Conservation (phyloP, 208 protist species). For the Giardia duodenalis region DNA sequence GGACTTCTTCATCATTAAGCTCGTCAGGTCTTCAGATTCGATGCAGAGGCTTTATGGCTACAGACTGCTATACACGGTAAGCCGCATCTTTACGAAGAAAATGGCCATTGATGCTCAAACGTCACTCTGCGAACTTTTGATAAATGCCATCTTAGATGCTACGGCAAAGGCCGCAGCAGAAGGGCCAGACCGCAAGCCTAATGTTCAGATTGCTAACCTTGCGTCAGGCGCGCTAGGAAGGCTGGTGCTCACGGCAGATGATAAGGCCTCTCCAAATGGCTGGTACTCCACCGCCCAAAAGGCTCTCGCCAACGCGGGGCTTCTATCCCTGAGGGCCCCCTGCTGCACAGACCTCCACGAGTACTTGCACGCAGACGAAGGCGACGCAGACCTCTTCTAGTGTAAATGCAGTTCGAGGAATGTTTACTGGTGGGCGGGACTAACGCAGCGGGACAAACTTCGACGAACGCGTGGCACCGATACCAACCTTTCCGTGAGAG, state of each 20-base stretch:
- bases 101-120: not conserved
- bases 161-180: not conserved
- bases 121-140: not conserved
- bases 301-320: not conserved
- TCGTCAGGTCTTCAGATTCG: not conserved
- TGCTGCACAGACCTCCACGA: not conserved
- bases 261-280: not conserved
- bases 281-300: not conserved
- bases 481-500: constrained; percentile 90
- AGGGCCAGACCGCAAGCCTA: not conserved
- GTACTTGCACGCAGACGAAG: not conserved
- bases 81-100: not conserved
- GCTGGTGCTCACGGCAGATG: not conserved
- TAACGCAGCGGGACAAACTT: constrained; percentile 56
- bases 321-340: not conserved
- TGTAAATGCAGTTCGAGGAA: not conserved
- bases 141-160: not conserved
- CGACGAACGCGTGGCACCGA: constrained; percentile 82
- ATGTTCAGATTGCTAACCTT: not conserved
- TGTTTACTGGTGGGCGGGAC: no score
- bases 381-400: not conserved
- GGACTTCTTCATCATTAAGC: not conserved
- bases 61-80: not conserved
- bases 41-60: not conserved
- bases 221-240: not conserved